phyloP scores from a whole-genome alignment of 2,329 filamentous ascomycete genomes.

The Pyrenochaeta sp. region DNA sequence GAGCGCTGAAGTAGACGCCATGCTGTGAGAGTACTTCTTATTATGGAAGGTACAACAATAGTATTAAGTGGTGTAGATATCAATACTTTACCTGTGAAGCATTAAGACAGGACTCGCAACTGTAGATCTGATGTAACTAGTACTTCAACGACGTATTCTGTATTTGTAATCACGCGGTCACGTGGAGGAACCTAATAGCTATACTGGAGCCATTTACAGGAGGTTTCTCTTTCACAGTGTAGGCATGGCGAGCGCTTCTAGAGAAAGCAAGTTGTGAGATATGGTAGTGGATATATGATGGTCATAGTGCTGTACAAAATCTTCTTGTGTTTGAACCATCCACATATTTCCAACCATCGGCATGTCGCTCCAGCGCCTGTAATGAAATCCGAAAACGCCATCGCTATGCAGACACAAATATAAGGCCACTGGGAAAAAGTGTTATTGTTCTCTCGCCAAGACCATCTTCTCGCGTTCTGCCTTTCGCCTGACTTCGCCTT shows the following conservation, averaged over 20 bases:
- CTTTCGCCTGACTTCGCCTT: constrained; percentile 76
- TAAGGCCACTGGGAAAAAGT: background rate
- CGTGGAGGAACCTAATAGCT: background rate
- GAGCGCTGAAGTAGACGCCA: constrained; percentile 31
- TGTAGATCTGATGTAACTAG: too few relatives aligned
- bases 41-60: too few relatives aligned
- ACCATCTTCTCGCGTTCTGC: constrained; percentile 95
- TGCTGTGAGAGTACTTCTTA: too few relatives aligned
- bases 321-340: background rate
- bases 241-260: background rate
- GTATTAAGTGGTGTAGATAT: background rate
- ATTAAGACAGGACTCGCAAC: too few relatives aligned
- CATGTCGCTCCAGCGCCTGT: background rate
- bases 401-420: constrained; percentile 41
- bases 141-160: too few relatives aligned
- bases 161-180: constrained; percentile 6
- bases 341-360: background rate
- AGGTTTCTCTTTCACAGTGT: background rate
- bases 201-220: background rate
- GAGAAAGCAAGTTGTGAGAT: background rate
- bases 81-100: too few relatives aligned
- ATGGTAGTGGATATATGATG: background rate
- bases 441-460: constrained; percentile 69
- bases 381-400: constrained; percentile 30
- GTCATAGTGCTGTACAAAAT: background rate